Base-by-base conservation (phyloP, 2,329 filamentous ascomycete genomes). In the Fusarium xyrophilum region DNA sequence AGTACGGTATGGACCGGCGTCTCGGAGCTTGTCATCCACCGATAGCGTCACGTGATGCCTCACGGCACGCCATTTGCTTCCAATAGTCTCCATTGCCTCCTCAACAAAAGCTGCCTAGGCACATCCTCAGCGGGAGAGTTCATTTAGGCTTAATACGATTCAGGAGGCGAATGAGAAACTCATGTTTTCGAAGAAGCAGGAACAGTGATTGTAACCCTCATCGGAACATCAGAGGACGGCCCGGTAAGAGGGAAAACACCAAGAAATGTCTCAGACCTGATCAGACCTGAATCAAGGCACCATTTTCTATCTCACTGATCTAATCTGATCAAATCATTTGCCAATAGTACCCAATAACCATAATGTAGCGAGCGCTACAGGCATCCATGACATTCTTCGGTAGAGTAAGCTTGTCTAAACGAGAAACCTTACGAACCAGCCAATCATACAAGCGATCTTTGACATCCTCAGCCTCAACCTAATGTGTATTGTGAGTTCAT, bases 21-120 rank as follows among this genome's bases (percentile, higher is more conserved):
- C 54, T 69, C 67, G 67, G 67, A 38, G 63, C 51, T 60, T 64
- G 54, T 21, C 67, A 56, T 63, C 17, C 58, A 70, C 67, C 67
- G 67, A 57, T 55, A 4, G 7, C n/a, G n/a, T 69, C 67, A 69
- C 67, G 67, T 69, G 67, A 69, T 7, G 6, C 7, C 0, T 35
- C 11, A 12, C 32, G 19, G 32, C 36, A 55, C 51, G 27, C 46
- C 36, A 46, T 51, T 36, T 40, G 21, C 28, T 69, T 68, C 66
- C 14, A 69, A 32, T 14, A 9, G 33, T 32, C 30, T 69, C 66
- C 54, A 67, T 69, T 7, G 5, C 25, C 33, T 69, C 67, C 62
- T 69, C 38, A 40, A 15, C 36, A 25, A 40, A 25, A 14, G 15
- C 21, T 27, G 32, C 23, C 46, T 38, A n/a, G 44, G n/a, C 21